Conservation (phyloP, 2,329 filamentous ascomycete species). For the Sporothrix brunneoviolacea region DNA sequence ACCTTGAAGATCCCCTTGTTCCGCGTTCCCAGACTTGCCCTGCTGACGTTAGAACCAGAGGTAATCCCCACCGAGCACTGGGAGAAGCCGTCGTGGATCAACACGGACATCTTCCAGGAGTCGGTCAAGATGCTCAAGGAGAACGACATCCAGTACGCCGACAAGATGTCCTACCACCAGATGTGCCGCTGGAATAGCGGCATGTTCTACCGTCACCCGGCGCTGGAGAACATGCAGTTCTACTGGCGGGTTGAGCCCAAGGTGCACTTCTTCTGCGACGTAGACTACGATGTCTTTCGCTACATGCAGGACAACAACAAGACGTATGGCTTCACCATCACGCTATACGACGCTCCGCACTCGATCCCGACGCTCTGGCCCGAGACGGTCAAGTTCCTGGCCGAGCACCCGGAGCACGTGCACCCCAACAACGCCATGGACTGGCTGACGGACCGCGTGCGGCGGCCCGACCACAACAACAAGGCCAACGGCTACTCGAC, state of each 20-base stretch:
- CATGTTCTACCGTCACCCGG: constrained; percentile 94
- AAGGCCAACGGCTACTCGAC: constrained; percentile 91
- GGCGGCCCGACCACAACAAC: constrained; percentile 70
- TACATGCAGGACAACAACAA: constrained; percentile 99
- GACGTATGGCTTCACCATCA: constrained; percentile 98
- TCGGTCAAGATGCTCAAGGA: constrained; percentile 77
- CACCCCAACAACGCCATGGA: constrained; percentile 77
- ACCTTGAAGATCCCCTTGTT: too few relatives aligned
- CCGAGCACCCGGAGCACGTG: constrained; percentile 73
- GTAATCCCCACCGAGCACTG: constrained; percentile 92
- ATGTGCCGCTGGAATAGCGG: constrained; percentile 99
- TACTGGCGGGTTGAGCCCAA: constrained; percentile 99
- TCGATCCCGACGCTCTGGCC: constrained; percentile 89
- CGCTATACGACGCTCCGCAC: constrained; percentile 84
- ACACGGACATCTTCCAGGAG: constrained; percentile 75
- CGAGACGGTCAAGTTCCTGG: constrained; percentile 86
- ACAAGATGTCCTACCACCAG: constrained; percentile 87
- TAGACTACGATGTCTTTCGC: constrained; percentile 97
- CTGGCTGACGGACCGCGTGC: constrained; percentile 75
- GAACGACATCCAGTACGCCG: constrained; percentile 83
- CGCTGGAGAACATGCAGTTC: constrained; percentile 72
- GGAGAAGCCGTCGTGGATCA: constrained; percentile 88
- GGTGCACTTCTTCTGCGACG: constrained; percentile 97
- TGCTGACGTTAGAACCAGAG: too few relatives aligned
- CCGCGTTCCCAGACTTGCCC: too few relatives aligned